Percentiles rank a stretch among this genome's conserved stretches.
Evolutionary conservation across 2,329 filamentous ascomycete genomes (phyloP).

Genomic region (Leptographium galeiforme): DNA sequence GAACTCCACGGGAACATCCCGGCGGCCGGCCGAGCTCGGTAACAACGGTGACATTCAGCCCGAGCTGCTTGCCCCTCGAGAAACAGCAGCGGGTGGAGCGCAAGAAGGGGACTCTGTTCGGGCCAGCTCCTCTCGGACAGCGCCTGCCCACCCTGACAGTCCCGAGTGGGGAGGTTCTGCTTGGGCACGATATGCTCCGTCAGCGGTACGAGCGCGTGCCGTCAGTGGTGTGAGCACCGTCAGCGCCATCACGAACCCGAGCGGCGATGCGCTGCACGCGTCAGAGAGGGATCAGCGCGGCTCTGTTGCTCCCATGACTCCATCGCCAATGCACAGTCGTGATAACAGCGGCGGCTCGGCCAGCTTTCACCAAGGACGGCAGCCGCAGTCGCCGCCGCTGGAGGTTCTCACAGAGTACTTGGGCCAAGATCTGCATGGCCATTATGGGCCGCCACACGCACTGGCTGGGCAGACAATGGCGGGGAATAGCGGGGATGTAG

Average conservation of each 20-base stretch:
- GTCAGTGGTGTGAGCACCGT: conserved; percentile 12
- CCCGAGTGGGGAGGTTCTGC: background rate
- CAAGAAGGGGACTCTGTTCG: background rate
- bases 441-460: conserved; percentile 27
- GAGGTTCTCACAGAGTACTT: conserved; percentile 25
- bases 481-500: conserved; percentile 6
- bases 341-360: background rate
- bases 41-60: conserved; percentile 18
- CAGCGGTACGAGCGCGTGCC: conserved; percentile 10
- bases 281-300: conserved; percentile 10
- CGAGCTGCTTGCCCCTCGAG: conserved; percentile 16
- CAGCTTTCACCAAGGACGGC: background rate
- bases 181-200: background rate
- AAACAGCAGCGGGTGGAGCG: too few relatives aligned
- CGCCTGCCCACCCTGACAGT: too few relatives aligned
- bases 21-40: conserved; percentile 26
- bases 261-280: conserved; percentile 10
- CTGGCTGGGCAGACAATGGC: conserved; percentile 28
- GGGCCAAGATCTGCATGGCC: conserved; percentile 29
- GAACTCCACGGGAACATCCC: background rate
- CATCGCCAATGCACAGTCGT: background rate
- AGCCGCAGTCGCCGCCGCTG: conserved; percentile 11
- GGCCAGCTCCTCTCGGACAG: background rate
- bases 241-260: background rate
- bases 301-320: conserved; percentile 10